These are phyloP conservation scores for Dicorynia guianensis DNA, from an alignment of 306 rosid genomes.

Conservation along the genomic window DNA sequence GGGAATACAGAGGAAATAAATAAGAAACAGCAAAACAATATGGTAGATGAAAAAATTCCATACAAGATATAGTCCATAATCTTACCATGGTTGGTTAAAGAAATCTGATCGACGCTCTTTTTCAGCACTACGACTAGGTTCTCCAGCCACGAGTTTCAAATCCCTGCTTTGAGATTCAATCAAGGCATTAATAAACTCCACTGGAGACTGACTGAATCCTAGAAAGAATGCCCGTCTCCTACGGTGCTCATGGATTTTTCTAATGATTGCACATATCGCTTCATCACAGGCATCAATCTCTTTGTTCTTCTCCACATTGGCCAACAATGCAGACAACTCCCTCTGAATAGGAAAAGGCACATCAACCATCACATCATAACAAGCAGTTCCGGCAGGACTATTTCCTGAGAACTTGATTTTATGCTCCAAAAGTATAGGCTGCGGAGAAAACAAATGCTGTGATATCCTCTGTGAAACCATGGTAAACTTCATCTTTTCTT, in stretches of 20 bases:
- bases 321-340: conserved; percentile 83
- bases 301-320: conserved; percentile 95
- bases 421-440: conserved; percentile 91
- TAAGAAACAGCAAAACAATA: conserved; percentile 3
- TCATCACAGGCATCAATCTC: conserved; percentile 94
- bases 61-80: conserved; percentile 14
- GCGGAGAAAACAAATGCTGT: conserved; percentile 86
- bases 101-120: conserved; percentile 92
- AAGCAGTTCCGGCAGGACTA: conserved; percentile 88
- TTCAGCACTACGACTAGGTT: conserved; percentile 86
- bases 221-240: conserved; percentile 93
- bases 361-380: conserved; percentile 95
- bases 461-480: conserved; percentile 92
- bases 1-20: not conserved
- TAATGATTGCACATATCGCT: conserved; percentile 82
- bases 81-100: conserved; percentile 96
- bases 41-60: not conserved
- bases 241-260: conserved; percentile 96
- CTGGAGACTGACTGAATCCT: conserved; percentile 98
- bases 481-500: conserved; percentile 91
- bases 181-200: conserved; percentile 88
- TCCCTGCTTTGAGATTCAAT: conserved; percentile 97
- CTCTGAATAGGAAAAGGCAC: conserved; percentile 95
- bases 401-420: conserved; percentile 90
- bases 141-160: conserved; percentile 88